Percentiles rank a stretch among this genome's conserved stretches.
These are phyloP conservation scores for Crassisporium funariophilum DNA, from an alignment of 768 basidiomycete genomes.

Conservation along the genomic window DNA sequence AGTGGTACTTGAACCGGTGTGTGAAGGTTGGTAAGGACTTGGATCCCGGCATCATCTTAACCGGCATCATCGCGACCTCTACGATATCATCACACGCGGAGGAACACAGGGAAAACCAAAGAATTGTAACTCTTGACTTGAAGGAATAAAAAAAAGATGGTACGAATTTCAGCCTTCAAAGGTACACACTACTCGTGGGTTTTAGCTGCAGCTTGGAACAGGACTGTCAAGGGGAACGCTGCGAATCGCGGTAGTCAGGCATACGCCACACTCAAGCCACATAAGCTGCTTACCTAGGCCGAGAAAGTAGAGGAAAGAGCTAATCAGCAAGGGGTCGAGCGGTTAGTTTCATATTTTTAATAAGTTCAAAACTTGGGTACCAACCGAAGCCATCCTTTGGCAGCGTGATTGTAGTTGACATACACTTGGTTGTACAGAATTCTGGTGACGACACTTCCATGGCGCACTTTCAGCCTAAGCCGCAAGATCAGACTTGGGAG, in stretches of 20 bases:
- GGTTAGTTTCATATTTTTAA: neutral
- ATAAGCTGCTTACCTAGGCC: slow-evolving; percentile 20
- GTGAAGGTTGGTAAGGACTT: too few relatives aligned
- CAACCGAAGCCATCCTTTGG: slow-evolving; percentile 23
- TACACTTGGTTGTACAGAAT: slow-evolving; percentile 26
- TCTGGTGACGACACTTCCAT: slow-evolving; percentile 19
- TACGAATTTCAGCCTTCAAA: neutral
- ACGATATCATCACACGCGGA: too few relatives aligned
- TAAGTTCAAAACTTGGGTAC: neutral
- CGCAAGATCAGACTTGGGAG: neutral
- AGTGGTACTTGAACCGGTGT: too few relatives aligned
- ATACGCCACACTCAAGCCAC: neutral
- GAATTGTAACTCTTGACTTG: too few relatives aligned
- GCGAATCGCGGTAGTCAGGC: neutral
- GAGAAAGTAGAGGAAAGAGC: slow-evolving; percentile 20
- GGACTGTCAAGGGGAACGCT: slow-evolving; percentile 25
- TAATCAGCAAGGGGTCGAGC: neutral
- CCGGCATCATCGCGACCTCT: too few relatives aligned
- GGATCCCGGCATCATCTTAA: too few relatives aligned
- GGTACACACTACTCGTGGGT: slow-evolving; percentile 4
- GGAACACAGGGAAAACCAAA: too few relatives aligned
- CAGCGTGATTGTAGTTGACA: slow-evolving; percentile 21
- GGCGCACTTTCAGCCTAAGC: neutral
- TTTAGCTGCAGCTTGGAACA: slow-evolving; percentile 21
- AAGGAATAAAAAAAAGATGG: neutral